Evolutionary conservation across 306 rosid species (phyloP).

Genomic region (Vigna radiata): DNA sequence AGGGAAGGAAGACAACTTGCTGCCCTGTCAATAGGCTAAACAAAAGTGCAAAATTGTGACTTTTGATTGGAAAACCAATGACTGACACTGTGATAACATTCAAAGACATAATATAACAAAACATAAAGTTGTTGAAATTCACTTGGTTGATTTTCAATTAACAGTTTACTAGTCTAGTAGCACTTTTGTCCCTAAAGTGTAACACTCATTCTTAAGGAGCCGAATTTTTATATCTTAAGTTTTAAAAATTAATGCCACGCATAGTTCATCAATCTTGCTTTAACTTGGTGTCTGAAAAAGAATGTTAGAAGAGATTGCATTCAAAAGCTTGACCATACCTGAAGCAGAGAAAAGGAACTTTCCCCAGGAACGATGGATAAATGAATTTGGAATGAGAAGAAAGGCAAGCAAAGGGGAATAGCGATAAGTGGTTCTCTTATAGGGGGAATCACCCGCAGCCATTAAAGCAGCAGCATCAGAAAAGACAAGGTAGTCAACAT

Average conservation of each 20-base stretch:
- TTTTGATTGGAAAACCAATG: slow-evolving; percentile 5
- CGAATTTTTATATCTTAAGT: background rate
- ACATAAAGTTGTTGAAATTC: background rate
- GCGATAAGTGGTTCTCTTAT: slow-evolving; percentile 81
- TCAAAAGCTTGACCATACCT: slow-evolving; percentile 52
- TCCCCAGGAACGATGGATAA: slow-evolving; percentile 83
- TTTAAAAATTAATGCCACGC: background rate
- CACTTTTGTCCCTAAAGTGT: background rate
- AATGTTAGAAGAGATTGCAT: slow-evolving; percentile 15
- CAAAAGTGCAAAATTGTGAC: background rate
- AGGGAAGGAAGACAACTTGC: no score
- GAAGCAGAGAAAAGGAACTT: slow-evolving; percentile 88
- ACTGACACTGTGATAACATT: background rate
- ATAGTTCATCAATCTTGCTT: slow-evolving; percentile 10
- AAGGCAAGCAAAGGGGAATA: slow-evolving; percentile 90
- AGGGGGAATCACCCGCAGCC: slow-evolving; percentile 85
- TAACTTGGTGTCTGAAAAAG: background rate
- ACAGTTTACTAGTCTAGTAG: background rate
- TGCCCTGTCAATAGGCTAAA: background rate
- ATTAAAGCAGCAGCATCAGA: slow-evolving; percentile 89
- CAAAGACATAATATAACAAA: background rate
- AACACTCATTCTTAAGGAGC: background rate
- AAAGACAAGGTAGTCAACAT: slow-evolving; percentile 86
- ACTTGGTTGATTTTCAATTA: background rate
- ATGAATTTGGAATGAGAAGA: slow-evolving; percentile 75